Conservation (phyloP, 306 rosid genomes). For the Arachis stenosperma region DNA sequence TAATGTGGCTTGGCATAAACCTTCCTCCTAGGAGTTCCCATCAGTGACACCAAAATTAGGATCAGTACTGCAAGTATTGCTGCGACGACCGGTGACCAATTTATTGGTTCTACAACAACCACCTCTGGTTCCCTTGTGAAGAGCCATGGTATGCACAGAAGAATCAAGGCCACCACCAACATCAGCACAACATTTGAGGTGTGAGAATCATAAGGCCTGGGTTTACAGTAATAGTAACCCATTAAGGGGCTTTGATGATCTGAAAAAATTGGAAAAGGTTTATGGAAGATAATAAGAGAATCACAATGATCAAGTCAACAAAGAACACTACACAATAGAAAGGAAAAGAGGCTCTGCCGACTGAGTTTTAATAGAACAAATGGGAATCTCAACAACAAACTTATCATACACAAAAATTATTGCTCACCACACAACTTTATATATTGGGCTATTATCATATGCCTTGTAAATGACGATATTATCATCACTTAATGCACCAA, state of each 20-base stretch:
- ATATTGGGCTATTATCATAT: constrained; percentile 27
- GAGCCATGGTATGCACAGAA: constrained; percentile 50
- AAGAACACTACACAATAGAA: background rate
- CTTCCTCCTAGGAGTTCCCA: constrained; percentile 30
- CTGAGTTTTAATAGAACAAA: constrained; percentile 7
- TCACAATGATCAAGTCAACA: constrained; percentile 26
- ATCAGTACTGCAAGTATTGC: constrained; percentile 52
- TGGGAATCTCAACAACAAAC: background rate
- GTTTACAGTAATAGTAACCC: constrained; percentile 55
- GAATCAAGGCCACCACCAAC: constrained; percentile 55
- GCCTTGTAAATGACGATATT: constrained; percentile 25
- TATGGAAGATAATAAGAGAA: constrained; percentile 34
- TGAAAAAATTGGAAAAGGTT: constrained; percentile 1
- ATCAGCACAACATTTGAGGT: constrained; percentile 53
- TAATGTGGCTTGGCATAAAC: constrained; percentile 36
- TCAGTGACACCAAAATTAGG: constrained; percentile 52
- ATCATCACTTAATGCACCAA: constrained; percentile 16
- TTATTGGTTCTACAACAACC: background rate
- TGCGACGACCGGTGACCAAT: constrained; percentile 31
- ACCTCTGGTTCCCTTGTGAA: constrained; percentile 40
- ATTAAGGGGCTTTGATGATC: constrained; percentile 40
- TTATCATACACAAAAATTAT: background rate
- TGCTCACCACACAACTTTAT: constrained; percentile 44
- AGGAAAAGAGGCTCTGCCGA: constrained; percentile 24
- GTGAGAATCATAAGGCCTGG: constrained; percentile 32